phyloP scores from a whole-genome alignment of 1,139 yeast genomes.

The Sugiyamaella castrensis region DNA sequence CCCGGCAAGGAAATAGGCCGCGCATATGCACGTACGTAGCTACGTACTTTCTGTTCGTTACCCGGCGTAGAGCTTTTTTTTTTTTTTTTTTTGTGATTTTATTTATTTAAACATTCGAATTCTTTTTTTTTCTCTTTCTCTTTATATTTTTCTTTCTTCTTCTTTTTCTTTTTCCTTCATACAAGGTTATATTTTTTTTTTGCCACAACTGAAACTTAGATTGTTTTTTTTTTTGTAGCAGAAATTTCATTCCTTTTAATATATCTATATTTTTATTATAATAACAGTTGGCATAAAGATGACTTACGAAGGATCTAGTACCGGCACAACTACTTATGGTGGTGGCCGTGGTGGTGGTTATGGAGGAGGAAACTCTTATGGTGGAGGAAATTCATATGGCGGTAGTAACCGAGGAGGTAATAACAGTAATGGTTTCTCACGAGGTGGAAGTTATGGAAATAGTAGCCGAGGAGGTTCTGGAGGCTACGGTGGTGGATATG shows the following conservation, averaged over 20 bases:
- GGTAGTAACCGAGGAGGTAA: constrained; percentile 2
- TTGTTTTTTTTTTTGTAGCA: constrained; percentile 3
- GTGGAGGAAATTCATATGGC: constrained; percentile 1
- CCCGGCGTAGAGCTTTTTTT: not conserved
- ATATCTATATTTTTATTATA: not conserved
- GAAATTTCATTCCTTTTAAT: not conserved
- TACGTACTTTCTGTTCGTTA: not conserved
- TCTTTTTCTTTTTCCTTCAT: too few species aligned
- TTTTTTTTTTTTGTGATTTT: too few species aligned
- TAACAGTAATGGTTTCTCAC: not conserved
- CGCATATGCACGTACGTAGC: too few species aligned
- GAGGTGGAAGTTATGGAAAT: constrained; percentile 7
- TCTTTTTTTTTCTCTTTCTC: not conserved
- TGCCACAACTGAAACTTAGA: too few species aligned
- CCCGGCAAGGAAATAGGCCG: too few species aligned
- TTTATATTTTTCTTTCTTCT: not conserved
- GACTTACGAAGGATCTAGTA: constrained; percentile 17
- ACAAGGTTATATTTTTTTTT: too few species aligned
- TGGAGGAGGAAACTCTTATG: not conserved
- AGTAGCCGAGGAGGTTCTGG: constrained; percentile 3
- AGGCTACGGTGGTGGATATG: constrained; percentile 1
- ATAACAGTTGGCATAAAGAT: constrained; percentile 4
- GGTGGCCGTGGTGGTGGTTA: constrained; percentile 1
- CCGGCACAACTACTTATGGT: not conserved
- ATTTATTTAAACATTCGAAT: not conserved